Evolutionary conservation across 805 yeast species (phyloP).

Genomic region (Lipomyces spencermartinsiae): DNA sequence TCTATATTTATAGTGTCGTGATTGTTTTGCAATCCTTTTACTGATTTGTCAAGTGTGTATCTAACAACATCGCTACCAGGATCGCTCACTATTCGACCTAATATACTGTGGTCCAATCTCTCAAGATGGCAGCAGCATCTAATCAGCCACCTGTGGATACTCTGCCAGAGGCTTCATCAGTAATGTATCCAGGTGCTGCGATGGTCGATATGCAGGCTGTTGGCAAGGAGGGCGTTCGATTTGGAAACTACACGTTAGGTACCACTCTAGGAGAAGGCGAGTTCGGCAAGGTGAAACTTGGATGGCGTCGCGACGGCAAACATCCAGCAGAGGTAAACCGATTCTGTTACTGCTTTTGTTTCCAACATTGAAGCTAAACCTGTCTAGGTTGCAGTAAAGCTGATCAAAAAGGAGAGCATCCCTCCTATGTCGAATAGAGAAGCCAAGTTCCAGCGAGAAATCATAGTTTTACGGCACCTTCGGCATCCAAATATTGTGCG

Average conservation of each 20-base stretch:
- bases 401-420: slow-evolving; percentile 87
- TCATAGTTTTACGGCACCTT: slow-evolving; percentile 78
- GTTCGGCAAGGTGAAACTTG: slow-evolving; percentile 95
- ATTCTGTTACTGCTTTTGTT: background rate
- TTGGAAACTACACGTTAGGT: slow-evolving; percentile 90
- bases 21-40: background rate
- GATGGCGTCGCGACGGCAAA: slow-evolving; percentile 86
- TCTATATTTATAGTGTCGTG: background rate
- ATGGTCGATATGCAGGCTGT: slow-evolving; percentile 31
- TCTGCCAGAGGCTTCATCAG: background rate
- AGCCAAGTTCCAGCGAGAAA: slow-evolving; percentile 88
- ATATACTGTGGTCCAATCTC: background rate
- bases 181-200: slow-evolving; percentile 13
- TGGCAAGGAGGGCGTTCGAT: slow-evolving; percentile 50
- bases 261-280: slow-evolving; percentile 97
- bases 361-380: background rate
- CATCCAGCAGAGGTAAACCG: slow-evolving; percentile 51
- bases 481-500: slow-evolving; percentile 94
- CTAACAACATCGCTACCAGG: background rate
- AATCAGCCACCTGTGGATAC: background rate
- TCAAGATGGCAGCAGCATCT: background rate
- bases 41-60: background rate
- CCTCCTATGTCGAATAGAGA: slow-evolving; percentile 85
- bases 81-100: background rate
- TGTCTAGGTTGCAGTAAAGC: slow-evolving; percentile 92